Percentiles rank a stretch among this genome's conserved stretches.
These are phyloP conservation scores for Boletus patriciae DNA, from an alignment of 768 basidiomycete species.

Conservation along the genomic window DNA sequence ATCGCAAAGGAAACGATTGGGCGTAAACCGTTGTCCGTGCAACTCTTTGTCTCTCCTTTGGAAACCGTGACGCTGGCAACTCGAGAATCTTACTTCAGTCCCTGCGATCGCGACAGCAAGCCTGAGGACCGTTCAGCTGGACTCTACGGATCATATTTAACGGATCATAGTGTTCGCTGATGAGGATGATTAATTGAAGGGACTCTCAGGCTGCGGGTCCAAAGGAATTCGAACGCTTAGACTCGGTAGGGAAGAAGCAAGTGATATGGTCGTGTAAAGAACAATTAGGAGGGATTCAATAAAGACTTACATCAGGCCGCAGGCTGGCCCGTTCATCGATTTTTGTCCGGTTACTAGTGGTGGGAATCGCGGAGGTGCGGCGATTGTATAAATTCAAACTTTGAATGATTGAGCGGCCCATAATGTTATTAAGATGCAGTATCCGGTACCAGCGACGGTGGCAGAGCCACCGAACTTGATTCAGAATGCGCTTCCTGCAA, in stretches of 20 bases:
- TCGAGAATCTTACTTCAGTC: neutral
- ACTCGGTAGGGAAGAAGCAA: no score
- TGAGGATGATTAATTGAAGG: neutral
- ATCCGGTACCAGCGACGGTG: no score
- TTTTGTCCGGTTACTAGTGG: neutral
- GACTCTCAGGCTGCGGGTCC: neutral
- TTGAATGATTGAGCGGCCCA: no score
- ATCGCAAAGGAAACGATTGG: neutral
- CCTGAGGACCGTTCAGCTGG: no score
- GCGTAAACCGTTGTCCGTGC: slow-evolving; percentile 3
- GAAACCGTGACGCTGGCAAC: no score
- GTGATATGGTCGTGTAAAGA: neutral
- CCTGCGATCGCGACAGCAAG: neutral
- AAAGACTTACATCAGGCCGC: no score
- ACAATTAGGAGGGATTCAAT: neutral
- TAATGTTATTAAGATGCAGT: no score
- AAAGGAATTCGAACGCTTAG: no score
- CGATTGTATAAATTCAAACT: no score
- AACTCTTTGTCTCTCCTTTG: neutral
- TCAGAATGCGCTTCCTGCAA: no score
- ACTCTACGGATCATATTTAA: neutral
- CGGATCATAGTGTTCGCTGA: neutral
- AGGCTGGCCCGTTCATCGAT: no score
- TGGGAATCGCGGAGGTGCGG: neutral
- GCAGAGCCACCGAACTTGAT: no score